A percentile compares a stretch with the other conserved stretches of the same genome.
These are phyloP conservation scores for Lasiodiplodia theobromae DNA, from an alignment of 2,329 filamentous ascomycete genomes.

Conservation along the genomic window DNA sequence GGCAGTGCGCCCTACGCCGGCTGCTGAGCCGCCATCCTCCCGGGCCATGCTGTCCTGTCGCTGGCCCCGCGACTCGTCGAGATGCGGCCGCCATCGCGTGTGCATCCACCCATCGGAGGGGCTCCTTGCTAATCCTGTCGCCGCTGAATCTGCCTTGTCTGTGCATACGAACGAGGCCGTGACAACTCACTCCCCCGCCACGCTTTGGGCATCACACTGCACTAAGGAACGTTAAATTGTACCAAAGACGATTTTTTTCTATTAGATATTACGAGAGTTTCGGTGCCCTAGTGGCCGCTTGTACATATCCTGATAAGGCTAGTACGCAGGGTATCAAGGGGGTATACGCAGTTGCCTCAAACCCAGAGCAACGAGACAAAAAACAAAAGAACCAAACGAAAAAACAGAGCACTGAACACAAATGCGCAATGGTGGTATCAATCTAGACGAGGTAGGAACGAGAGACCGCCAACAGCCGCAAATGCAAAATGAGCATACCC, in stretches of 20 bases:
- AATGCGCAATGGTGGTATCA: conserved; percentile 30
- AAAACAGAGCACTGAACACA: conserved; percentile 34
- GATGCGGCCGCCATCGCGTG: neutral
- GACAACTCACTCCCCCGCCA: conserved; percentile 16
- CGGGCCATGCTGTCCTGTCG: neutral
- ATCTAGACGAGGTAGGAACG: conserved; percentile 29
- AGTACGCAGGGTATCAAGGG: conserved; percentile 31
- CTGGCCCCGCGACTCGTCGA: neutral
- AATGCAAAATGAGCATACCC: conserved; percentile 45
- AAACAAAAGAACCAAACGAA: conserved; percentile 36
- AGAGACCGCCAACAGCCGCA: conserved; percentile 41
- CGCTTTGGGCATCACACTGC: neutral
- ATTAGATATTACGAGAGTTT: conserved; percentile 31
- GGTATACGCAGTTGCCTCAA: conserved; percentile 34
- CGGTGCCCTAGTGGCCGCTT: conserved; percentile 31
- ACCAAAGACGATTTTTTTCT: conserved; percentile 27
- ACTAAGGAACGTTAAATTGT: neutral
- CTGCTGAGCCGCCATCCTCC: conserved; percentile 23
- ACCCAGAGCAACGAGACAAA: conserved; percentile 43
- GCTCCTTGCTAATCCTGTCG: conserved; percentile 2
- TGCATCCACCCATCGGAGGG: neutral
- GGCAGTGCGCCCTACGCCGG: conserved; percentile 5
- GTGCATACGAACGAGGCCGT: conserved; percentile 22
- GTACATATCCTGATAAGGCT: conserved; percentile 31
- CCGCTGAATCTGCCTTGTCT: neutral